Evolutionary conservation across 192 early-diverging fungal genomes (phyloP).

Genomic region (Coemansia sp.): DNA sequence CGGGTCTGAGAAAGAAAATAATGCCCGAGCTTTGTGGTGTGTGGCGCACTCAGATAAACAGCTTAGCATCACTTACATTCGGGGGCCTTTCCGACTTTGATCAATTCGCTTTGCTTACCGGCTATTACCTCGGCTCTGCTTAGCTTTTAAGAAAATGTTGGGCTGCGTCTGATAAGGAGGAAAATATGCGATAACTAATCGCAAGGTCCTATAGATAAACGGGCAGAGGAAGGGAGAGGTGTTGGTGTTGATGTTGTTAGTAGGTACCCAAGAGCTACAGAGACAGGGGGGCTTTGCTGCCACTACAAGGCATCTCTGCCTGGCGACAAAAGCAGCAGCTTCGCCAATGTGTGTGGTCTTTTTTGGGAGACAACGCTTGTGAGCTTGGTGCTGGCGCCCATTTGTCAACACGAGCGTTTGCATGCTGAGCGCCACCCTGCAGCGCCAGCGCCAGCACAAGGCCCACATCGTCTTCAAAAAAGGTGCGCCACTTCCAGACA

Average conservation of each 20-base stretch:
- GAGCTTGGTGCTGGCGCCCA: background rate
- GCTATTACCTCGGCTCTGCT: conserved; percentile 1
- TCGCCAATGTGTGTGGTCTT: background rate
- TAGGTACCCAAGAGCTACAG: background rate
- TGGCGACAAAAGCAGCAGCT: background rate
- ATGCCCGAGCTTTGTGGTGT: background rate
- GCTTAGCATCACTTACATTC: conserved; percentile 2
- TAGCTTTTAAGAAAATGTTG: background rate
- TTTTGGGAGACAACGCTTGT: conserved; percentile 9
- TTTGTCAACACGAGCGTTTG: conserved; percentile 8
- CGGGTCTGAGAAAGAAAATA: background rate
- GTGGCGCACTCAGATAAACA: conserved; percentile 10
- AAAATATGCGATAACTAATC: background rate
- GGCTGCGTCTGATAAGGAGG: background rate
- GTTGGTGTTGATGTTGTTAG: background rate
- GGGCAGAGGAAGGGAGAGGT: background rate
- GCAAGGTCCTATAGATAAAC: background rate
- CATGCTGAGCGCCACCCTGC: background rate
- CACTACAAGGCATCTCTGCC: background rate
- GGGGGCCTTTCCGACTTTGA: background rate
- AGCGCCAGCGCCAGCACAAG: background rate
- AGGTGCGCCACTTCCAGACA: conserved; percentile 9
- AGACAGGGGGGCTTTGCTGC: conserved; percentile 5
- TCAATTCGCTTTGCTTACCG: background rate
- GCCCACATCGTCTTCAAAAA: background rate